phyloP scores from a whole-genome alignment of 192 early-diverging fungal species.

The Dimargaris cristalligena region DNA sequence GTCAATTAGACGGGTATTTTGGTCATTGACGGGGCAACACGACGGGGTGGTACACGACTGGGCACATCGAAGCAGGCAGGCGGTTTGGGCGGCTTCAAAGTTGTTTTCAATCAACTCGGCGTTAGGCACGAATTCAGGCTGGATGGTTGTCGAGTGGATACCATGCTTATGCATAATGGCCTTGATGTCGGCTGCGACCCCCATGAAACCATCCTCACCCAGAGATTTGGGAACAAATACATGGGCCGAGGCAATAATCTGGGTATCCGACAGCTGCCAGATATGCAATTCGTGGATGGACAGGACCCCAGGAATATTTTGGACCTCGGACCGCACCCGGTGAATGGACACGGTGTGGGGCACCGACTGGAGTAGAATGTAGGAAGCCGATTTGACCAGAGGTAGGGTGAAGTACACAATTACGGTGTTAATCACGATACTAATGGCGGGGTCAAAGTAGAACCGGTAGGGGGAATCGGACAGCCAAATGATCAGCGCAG shows the following conservation, averaged over 20 bases:
- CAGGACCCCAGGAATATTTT: constrained; percentile 40
- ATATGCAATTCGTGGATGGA: constrained; percentile 84
- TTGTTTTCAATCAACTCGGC: constrained; percentile 5
- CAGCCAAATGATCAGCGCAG: constrained; percentile 60
- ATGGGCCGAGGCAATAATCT: constrained; percentile 71
- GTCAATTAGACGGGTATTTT: constrained; percentile 6
- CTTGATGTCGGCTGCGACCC: constrained; percentile 52
- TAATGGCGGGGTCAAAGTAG: constrained; percentile 75
- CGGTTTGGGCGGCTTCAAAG: constrained; percentile 8
- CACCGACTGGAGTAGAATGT: constrained; percentile 67
- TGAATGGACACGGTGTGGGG: constrained; percentile 49
- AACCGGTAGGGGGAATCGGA: constrained; percentile 46
- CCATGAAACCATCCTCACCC: constrained; percentile 35
- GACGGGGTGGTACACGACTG: constrained; percentile 6
- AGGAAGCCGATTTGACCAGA: constrained; percentile 48
- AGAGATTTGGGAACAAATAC: constrained; percentile 29
- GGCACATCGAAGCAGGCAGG: constrained; percentile 4
- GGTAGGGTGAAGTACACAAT: constrained; percentile 34
- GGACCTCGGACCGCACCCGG: constrained; percentile 39
- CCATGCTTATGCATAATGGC: constrained; percentile 58
- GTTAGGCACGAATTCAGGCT: constrained; percentile 62
- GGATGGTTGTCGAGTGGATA: constrained; percentile 78
- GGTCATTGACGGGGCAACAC: constrained; percentile 7
- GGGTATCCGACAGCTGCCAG: constrained; percentile 76
- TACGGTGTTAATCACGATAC: constrained; percentile 34